These are phyloP conservation scores for Ilex aquifolium DNA, from an alignment of 257 asterid species.

Conservation along the genomic window DNA sequence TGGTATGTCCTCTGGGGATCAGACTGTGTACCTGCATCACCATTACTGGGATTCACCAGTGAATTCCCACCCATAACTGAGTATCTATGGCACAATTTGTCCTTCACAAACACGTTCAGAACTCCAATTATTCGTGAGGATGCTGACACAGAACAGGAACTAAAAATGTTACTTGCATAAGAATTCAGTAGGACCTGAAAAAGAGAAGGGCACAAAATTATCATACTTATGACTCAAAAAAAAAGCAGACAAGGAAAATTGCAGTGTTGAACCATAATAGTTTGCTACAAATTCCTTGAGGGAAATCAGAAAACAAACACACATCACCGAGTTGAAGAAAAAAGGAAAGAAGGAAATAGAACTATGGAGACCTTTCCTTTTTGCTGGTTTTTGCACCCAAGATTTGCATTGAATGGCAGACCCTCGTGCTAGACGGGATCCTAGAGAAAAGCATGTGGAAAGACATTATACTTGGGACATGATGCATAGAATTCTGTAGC, in stretches of 20 bases:
- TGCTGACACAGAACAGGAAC: no score
- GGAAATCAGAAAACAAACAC: not conserved
- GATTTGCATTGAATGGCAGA: slow-evolving; percentile 15
- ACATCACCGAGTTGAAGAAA: not conserved
- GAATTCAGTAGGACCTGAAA: slow-evolving; percentile 39
- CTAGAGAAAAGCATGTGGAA: slow-evolving; percentile 8
- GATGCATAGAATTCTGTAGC: not conserved
- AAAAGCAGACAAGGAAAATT: not conserved
- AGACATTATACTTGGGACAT: slow-evolving; percentile 5
- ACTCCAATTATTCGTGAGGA: slow-evolving; percentile 1
- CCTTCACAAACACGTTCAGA: slow-evolving; percentile 9
- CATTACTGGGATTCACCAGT: not conserved
- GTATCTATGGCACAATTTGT: slow-evolving; percentile 24
- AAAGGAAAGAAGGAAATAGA: slow-evolving; percentile 1
- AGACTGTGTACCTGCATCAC: not conserved
- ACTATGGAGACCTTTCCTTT: slow-evolving; percentile 46
- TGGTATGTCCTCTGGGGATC: slow-evolving; percentile 54
- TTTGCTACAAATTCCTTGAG: not conserved
- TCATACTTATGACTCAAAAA: slow-evolving; percentile 8
- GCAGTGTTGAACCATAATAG: not conserved
- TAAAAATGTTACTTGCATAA: no score
- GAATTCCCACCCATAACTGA: slow-evolving; percentile 1
- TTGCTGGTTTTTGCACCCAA: slow-evolving; percentile 18
- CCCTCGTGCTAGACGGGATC: slow-evolving; percentile 11
- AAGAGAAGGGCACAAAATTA: slow-evolving; percentile 6